Conservation (phyloP, 2,329 filamentous ascomycete genomes). For the Aspergillus ruber region DNA sequence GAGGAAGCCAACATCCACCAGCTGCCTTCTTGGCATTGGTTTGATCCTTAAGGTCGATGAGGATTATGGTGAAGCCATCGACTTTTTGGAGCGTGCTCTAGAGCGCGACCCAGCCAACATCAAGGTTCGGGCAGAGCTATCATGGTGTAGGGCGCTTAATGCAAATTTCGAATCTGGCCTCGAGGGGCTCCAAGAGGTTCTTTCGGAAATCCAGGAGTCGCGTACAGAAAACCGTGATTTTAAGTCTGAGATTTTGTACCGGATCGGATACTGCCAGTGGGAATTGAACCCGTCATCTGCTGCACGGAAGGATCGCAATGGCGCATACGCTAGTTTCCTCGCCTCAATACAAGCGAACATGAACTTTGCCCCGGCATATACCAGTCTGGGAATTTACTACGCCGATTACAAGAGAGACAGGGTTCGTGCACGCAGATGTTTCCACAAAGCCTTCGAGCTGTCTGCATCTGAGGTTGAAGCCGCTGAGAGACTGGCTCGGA, state of each 20-base stretch:
- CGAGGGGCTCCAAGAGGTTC: slow-evolving; percentile 62
- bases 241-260: slow-evolving; percentile 78
- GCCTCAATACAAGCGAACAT: slow-evolving; percentile 78
- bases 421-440: slow-evolving; percentile 80
- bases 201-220: slow-evolving; percentile 59
- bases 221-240: slow-evolving; percentile 60
- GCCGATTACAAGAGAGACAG: slow-evolving; percentile 84
- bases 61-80: slow-evolving; percentile 73
- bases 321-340: slow-evolving; percentile 78
- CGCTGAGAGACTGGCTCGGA: slow-evolving; percentile 76
- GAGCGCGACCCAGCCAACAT: slow-evolving; percentile 67
- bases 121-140: slow-evolving; percentile 75
- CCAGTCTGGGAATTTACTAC: slow-evolving; percentile 83
- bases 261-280: slow-evolving; percentile 83
- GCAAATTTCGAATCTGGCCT: slow-evolving; percentile 66
- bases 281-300: slow-evolving; percentile 67
- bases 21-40: slow-evolving; percentile 81
- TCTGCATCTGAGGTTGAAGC: slow-evolving; percentile 80
- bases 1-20: slow-evolving; percentile 67
- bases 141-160: slow-evolving; percentile 83
- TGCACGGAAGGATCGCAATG: slow-evolving; percentile 71
- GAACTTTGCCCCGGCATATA: slow-evolving; percentile 85
- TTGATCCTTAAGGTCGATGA: slow-evolving; percentile 90
- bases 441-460: slow-evolving; percentile 91
- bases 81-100: slow-evolving; percentile 72